phyloP scores from a whole-genome alignment of 208 protist species.

The Histomonas meleagridis region DNA sequence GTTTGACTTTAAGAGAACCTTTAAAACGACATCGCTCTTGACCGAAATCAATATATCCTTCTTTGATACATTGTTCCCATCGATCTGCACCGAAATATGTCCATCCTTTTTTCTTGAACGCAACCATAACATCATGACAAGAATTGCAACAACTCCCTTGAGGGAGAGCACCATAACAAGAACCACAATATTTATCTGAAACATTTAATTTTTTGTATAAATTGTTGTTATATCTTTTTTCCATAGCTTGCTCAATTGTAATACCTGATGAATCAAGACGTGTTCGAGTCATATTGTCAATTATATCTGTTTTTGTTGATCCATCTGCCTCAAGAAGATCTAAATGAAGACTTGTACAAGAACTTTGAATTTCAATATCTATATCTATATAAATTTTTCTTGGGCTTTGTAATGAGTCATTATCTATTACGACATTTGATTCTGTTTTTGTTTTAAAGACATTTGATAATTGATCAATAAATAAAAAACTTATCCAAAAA shows the following conservation, averaged over 20 bases:
- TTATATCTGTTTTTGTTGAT: background rate
- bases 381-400: background rate
- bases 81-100: background rate
- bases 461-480: background rate
- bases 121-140: background rate
- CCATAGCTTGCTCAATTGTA: background rate
- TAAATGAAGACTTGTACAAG: background rate
- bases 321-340: conserved; percentile 16
- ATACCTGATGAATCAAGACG: background rate
- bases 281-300: background rate
- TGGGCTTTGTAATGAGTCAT: background rate
- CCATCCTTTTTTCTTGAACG: background rate
- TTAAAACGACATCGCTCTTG: background rate
- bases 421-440: background rate
- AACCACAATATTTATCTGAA: background rate
- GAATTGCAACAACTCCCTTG: background rate
- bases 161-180: no score
- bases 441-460: background rate
- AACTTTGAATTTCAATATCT: background rate
- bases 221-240: background rate
- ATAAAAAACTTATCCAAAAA: background rate
- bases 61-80: background rate
- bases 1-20: background rate
- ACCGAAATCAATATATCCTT: conserved; percentile 13
- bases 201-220: background rate